Base-by-base conservation (phyloP, 768 basidiomycete species). In the Serendipita sp. region DNA sequence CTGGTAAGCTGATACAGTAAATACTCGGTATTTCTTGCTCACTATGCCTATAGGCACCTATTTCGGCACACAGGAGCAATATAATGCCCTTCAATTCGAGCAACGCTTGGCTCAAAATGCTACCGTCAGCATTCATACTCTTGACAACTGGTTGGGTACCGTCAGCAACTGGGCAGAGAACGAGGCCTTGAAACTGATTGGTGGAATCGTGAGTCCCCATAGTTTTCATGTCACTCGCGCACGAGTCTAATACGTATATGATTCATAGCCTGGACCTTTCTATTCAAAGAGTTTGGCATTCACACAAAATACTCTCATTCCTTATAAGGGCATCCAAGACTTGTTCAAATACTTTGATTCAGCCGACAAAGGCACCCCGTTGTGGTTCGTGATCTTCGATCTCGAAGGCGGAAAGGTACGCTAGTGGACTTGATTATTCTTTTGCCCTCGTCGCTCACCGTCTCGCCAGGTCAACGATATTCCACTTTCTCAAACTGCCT, bases 91-190 rank as follows among this genome's bases (percentile, higher is more conserved):
- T 36, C 38, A 56, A 30, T 65, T 65, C 45, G 65, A 65, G 28
- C 18, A 44, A 18, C 32, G 41, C 30, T 54, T 65, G 8, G 51
- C 46, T 15, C 46, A 52, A 18, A 65, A 65, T 36, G 34, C 65
- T 3, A 65, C 65, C 7, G 52, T 44, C 18, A 16, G 32, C 34
- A 54, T 65, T 18, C 18, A 7, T 36, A 56, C 54, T 8, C 28
- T 45, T 3, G 34, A 65, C 10, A 56, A 65, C 65, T 65, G 54
- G 52, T 52, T 65, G 18, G 65, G 65, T 41, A 60, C 65, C 16
- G 65, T 65, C 15, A n/a, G 38, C 32, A 35, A 65, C 65, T 65
- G 65, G 65, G 65, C 65, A 11, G 65, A 65, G 35, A 56, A 56
- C 36, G 65, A 60, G 34, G 51, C 54, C 3, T 54, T 65, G 28